Conservation (phyloP, 2,329 filamentous ascomycete species). For the Talaromyces amestolkiae region DNA sequence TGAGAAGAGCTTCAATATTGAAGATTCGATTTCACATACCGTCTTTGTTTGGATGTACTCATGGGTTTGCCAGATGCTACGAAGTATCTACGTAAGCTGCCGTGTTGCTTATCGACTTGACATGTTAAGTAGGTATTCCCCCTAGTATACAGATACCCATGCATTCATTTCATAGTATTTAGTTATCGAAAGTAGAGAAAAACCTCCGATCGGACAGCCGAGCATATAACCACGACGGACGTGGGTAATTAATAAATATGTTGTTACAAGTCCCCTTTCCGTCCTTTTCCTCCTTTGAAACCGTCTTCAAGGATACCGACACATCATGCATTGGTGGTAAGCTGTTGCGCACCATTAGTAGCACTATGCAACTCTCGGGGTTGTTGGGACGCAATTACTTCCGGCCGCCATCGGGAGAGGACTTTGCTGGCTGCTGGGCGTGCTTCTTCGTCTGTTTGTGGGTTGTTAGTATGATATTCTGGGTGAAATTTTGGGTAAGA, state of each 20-base stretch:
- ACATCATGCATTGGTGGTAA: neutral
- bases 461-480: neutral
- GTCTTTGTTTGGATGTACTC: no score
- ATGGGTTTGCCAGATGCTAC: no score
- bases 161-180: neutral
- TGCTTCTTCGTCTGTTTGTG: slow-evolving; percentile 43
- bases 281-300: neutral
- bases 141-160: neutral
- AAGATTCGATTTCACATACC: no score
- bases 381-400: slow-evolving; percentile 31
- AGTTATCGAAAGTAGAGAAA: neutral
- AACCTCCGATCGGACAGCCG: neutral
- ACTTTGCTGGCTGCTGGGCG: slow-evolving; percentile 53
- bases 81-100: no score
- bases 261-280: neutral
- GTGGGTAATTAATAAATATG: neutral
- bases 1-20: neutral
- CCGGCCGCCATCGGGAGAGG: slow-evolving; percentile 56
- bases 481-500: no score
- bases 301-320: neutral
- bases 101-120: no score
- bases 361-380: neutral
- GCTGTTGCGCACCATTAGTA: slow-evolving; percentile 7
- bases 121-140: neutral
- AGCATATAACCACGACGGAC: neutral